Percentiles rank a stretch among this genome's conserved stretches.
Conservation (phyloP, 768 basidiomycete species). For the Hysterangium stoloniferum region DNA sequence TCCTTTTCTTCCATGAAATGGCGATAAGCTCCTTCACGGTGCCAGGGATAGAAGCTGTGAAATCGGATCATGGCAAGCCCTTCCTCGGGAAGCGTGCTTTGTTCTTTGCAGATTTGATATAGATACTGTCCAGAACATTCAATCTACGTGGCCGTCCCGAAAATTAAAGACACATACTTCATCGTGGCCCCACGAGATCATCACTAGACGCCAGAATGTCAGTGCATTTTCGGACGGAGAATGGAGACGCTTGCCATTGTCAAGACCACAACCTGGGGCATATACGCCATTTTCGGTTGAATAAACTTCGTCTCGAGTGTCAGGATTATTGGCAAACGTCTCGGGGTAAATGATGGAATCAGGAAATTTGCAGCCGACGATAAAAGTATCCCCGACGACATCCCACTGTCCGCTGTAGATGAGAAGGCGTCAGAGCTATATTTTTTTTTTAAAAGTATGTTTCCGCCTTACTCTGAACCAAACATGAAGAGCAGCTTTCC, state of each 20-base stretch:
- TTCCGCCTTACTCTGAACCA: constrained; percentile 45
- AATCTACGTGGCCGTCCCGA: background rate
- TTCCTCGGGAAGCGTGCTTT: constrained; percentile 72
- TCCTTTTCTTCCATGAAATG: constrained; percentile 70
- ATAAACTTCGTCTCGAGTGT: constrained; percentile 54
- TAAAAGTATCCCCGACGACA: constrained; percentile 80
- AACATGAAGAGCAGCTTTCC: constrained; percentile 84
- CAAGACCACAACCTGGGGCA: constrained; percentile 69
- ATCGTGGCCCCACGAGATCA: constrained; percentile 89
- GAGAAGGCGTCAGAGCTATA: constrained; percentile 9
- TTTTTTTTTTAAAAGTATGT: constrained; percentile 1
- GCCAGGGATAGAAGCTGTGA: constrained; percentile 96
- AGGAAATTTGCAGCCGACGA: constrained; percentile 82
- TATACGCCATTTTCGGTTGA: constrained; percentile 72
- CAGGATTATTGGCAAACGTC: constrained; percentile 69
- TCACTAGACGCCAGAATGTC: constrained; percentile 35
- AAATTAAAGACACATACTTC: constrained; percentile 45
- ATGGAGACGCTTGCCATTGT: constrained; percentile 34
- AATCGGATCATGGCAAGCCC: constrained; percentile 89
- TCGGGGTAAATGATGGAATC: constrained; percentile 78
- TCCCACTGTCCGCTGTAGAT: constrained; percentile 77
- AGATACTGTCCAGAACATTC: constrained; percentile 47
- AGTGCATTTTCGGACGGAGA: background rate
- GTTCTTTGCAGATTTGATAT: constrained; percentile 76
- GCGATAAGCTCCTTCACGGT: constrained; percentile 77